These are phyloP conservation scores for Casuarina glauca DNA, from an alignment of 306 rosid genomes.

Conservation along the genomic window DNA sequence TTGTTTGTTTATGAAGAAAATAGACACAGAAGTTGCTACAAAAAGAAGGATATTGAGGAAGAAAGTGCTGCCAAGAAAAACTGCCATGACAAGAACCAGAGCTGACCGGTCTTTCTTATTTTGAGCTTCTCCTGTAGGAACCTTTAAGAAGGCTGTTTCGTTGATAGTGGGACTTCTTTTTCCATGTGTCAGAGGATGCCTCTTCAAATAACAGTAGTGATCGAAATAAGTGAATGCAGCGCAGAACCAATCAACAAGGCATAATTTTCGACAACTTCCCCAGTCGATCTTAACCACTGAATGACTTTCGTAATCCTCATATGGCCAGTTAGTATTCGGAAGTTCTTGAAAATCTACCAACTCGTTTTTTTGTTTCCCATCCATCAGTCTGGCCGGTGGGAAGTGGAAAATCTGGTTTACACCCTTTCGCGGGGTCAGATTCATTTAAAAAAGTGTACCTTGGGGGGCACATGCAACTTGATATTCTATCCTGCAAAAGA, in stretches of 20 bases:
- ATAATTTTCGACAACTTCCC: slow-evolving; percentile 3
- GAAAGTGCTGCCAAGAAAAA: slow-evolving; percentile 36
- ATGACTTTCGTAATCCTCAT: slow-evolving; percentile 4
- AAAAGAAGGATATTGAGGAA: slow-evolving; percentile 26
- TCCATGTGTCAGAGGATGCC: slow-evolving; percentile 33
- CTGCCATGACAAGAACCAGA: slow-evolving; percentile 5
- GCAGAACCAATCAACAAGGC: slow-evolving; percentile 26
- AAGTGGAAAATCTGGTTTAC: slow-evolving; percentile 35
- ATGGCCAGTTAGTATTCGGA: slow-evolving; percentile 8
- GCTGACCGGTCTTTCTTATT: slow-evolving; percentile 7
- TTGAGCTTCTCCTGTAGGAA: slow-evolving; percentile 6
- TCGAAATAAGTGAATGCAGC: not conserved
- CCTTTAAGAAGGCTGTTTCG: slow-evolving; percentile 1
- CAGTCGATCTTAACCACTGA: not conserved
- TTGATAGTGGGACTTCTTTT: not conserved
- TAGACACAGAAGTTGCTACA: not conserved
- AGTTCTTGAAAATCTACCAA: slow-evolving; percentile 1
- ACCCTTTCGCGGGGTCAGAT: too few relatives aligned
- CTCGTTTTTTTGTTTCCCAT: slow-evolving; percentile 18
- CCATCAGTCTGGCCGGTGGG: slow-evolving; percentile 19
- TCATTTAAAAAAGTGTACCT: slow-evolving; percentile 22
- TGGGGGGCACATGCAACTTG: slow-evolving; percentile 26
- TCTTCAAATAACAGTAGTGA: slow-evolving; percentile 34
- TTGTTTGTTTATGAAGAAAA: not conserved
- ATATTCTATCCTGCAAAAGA: not conserved